Percentiles rank a stretch among this genome's conserved stretches.
phyloP scores from a whole-genome alignment of 257 asterid genomes.

The Mitragyna speciosa region DNA sequence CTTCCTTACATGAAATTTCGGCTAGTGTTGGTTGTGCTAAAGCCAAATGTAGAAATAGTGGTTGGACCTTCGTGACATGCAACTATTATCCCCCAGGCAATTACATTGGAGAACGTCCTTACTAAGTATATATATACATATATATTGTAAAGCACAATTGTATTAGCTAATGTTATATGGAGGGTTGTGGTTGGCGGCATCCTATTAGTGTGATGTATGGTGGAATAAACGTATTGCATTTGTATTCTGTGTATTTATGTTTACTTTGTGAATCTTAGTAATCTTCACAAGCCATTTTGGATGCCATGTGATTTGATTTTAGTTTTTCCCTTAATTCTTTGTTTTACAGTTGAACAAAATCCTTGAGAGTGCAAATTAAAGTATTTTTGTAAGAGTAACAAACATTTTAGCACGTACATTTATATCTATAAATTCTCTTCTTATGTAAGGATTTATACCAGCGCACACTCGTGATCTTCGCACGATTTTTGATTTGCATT shows the following conservation, averaged over 20 bases:
- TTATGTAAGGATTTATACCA: no score
- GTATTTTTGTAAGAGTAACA: neutral
- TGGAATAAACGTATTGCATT: neutral
- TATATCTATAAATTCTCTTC: no score
- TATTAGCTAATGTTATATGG: no score
- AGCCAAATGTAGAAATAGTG: slow-evolving; percentile 15
- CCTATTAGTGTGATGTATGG: neutral
- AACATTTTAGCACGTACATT: no score
- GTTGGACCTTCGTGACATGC: slow-evolving; percentile 26
- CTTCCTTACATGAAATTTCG: no score
- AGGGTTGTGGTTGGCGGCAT: neutral
- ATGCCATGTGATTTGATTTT: neutral
- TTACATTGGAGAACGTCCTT: slow-evolving; percentile 30
- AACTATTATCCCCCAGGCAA: slow-evolving; percentile 40
- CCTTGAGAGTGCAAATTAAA: no score
- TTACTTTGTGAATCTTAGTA: neutral
- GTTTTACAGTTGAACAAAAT: no score
- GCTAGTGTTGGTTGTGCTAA: slow-evolving; percentile 38
- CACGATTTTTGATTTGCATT: no score
- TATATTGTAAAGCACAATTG: no score
- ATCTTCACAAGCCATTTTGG: neutral
- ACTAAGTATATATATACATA: neutral
- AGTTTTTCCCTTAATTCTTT: neutral
- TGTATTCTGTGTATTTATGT: neutral
- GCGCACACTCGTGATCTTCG: no score